These are phyloP conservation scores for Myrica gale DNA, from an alignment of 306 rosid species.

Conservation along the genomic window DNA sequence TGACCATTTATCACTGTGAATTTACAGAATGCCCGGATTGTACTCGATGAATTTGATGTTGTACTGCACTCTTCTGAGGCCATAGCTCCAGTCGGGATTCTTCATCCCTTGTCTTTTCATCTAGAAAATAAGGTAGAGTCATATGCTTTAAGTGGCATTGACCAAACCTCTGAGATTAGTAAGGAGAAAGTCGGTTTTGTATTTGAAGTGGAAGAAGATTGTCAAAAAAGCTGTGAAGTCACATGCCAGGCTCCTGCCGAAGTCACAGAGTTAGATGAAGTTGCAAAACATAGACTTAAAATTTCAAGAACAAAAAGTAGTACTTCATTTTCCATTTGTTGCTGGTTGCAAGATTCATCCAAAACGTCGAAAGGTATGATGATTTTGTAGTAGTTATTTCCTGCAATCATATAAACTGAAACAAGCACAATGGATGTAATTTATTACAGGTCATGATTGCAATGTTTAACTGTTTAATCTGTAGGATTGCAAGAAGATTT, in stretches of 20 bases:
- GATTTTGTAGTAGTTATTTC: slow-evolving; percentile 16
- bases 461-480: slow-evolving; percentile 11
- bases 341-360: slow-evolving; percentile 77
- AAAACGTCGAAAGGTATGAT: slow-evolving; percentile 44
- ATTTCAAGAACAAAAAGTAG: slow-evolving; percentile 64
- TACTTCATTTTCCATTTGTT: slow-evolving; percentile 64
- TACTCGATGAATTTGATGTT: slow-evolving; percentile 75
- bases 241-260: slow-evolving; percentile 39
- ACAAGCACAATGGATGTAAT: no score
- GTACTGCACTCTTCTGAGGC: slow-evolving; percentile 84
- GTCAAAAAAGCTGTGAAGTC: slow-evolving; percentile 39
- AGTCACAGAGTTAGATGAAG: slow-evolving; percentile 34
- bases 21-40: slow-evolving; percentile 73
- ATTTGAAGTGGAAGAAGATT: slow-evolving; percentile 63
- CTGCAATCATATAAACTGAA: background rate
- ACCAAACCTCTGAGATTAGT: slow-evolving; percentile 31
- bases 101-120: slow-evolving; percentile 84
- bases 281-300: slow-evolving; percentile 47
- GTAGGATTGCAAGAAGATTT: slow-evolving; percentile 76
- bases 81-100: slow-evolving; percentile 89
- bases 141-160: slow-evolving; percentile 33
- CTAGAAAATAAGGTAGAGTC: slow-evolving; percentile 63
- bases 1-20: slow-evolving; percentile 15
- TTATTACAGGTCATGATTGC: background rate
- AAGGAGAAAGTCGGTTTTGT: slow-evolving; percentile 48